Evolutionary conservation across 202 grass and related monocot species (phyloP).

Genomic region (Zoysia matrella): DNA sequence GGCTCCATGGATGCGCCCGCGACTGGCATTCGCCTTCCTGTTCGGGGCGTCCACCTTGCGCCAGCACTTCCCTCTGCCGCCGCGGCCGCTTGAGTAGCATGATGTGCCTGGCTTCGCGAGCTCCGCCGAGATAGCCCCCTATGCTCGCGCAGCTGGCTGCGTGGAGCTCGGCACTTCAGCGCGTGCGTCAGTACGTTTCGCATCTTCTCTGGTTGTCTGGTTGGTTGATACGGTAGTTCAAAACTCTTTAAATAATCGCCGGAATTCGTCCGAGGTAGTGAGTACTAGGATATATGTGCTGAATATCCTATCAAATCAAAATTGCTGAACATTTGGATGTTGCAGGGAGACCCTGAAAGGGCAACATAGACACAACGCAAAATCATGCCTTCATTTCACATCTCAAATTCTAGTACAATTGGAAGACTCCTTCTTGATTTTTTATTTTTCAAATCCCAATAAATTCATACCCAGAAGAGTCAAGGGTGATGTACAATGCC

Average conservation of each 20-base stretch:
- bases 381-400: slow-evolving; percentile 8
- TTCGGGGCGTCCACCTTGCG: too few species aligned
- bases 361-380: neutral
- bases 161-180: neutral
- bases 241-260: neutral
- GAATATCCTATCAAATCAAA: neutral
- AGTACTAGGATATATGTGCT: neutral
- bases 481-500: slow-evolving; percentile 27
- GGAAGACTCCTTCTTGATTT: neutral
- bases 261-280: neutral
- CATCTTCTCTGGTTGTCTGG: neutral
- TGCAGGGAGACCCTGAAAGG: neutral
- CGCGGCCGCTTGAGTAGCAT: neutral
- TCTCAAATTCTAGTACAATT: slow-evolving; percentile 24
- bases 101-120: neutral
- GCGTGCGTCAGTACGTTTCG: neutral
- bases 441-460: slow-evolving; percentile 9
- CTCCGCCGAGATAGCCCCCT: neutral
- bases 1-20: too few species aligned
- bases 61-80: too few species aligned
- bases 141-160: too few species aligned
- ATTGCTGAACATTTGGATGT: neutral
- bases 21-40: too few species aligned
- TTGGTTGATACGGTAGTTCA: neutral
- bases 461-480: neutral